Percentiles rank a stretch among this genome's conserved stretches.
These are phyloP conservation scores for Aspergillus udagawae DNA, from an alignment of 2,329 filamentous ascomycete genomes.

Conservation along the genomic window DNA sequence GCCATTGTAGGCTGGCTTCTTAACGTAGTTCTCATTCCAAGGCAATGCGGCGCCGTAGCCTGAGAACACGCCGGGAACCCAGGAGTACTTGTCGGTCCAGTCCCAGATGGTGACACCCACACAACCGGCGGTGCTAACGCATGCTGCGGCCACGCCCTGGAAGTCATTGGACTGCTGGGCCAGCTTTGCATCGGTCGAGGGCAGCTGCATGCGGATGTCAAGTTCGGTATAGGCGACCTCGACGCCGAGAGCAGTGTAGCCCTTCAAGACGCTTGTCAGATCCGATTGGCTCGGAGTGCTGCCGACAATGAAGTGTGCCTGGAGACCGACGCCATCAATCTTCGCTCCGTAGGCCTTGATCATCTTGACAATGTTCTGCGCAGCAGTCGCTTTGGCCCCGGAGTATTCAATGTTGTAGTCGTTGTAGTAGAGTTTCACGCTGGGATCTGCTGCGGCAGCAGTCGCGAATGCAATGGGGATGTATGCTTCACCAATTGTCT, in stretches of 20 bases:
- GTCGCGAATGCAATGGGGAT: conserved; percentile 46
- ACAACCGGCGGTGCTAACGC: conserved; percentile 26
- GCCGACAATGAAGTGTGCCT: conserved; percentile 39
- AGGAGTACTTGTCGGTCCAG: conserved; percentile 44
- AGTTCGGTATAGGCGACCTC: conserved; percentile 42
- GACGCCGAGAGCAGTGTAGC: conserved; percentile 39
- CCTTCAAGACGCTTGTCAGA: conserved; percentile 36
- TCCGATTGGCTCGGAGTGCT: conserved; percentile 38
- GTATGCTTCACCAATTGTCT: conserved; percentile 43
- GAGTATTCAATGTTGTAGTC: conserved; percentile 42
- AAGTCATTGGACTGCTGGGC: conserved; percentile 32
- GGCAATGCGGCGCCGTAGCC: conserved; percentile 42
- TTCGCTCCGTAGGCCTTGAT: conserved; percentile 36
- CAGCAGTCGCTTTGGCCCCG: conserved; percentile 33
- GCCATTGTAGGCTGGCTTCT: conserved; percentile 46
- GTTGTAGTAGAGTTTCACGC: conserved; percentile 44
- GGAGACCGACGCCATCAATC: conserved; percentile 49
- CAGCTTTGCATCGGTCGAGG: conserved; percentile 22
- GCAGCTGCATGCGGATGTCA: conserved; percentile 46
- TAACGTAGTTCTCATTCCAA: conserved; percentile 45
- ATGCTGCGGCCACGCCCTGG: conserved; percentile 26
- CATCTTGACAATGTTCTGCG: conserved; percentile 35
- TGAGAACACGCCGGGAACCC: conserved; percentile 42
- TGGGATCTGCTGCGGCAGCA: conserved; percentile 56
- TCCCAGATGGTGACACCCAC: conserved; percentile 40